These are phyloP conservation scores for Butyriboletus appendiculatus DNA, from an alignment of 1,284 basidiomycete species.

Conservation along the genomic window DNA sequence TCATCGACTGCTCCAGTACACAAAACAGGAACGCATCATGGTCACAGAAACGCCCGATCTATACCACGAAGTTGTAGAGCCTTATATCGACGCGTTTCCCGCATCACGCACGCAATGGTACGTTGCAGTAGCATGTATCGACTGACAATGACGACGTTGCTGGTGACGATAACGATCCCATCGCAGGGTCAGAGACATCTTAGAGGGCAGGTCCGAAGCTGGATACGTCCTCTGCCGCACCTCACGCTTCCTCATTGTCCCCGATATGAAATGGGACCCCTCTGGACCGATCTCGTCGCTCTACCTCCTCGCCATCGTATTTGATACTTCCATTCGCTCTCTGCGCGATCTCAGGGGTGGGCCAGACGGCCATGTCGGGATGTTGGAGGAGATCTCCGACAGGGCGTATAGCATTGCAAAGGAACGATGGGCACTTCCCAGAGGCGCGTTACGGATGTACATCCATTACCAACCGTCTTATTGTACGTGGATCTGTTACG, in stretches of 20 bases:
- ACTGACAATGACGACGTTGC: not conserved
- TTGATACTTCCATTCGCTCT: constrained; percentile 57
- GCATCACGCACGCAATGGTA: constrained; percentile 81
- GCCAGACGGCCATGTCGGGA: constrained; percentile 58
- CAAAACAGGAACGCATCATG: constrained; percentile 70
- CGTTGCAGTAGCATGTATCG: not conserved
- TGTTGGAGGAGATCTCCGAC: constrained; percentile 68
- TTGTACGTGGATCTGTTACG: constrained; percentile 59
- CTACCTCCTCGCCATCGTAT: constrained; percentile 75
- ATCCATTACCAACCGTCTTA: constrained; percentile 97
- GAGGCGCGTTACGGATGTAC: constrained; percentile 74
- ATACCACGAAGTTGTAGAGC: constrained; percentile 69
- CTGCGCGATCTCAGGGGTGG: constrained; percentile 67
- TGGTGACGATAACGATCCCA: not conserved
- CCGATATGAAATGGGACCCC: constrained; percentile 95
- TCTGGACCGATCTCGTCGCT: constrained; percentile 58
- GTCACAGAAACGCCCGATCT: constrained; percentile 81
- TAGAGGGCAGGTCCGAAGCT: constrained; percentile 79
- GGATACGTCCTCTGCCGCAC: constrained; percentile 39
- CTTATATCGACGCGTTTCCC: constrained; percentile 79
- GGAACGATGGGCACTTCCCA: constrained; percentile 62
- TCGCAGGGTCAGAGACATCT: constrained; percentile 84
- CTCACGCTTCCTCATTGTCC: constrained; percentile 70
- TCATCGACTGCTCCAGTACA: constrained; percentile 57
- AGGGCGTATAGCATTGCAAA: constrained; percentile 55